Evolutionary conservation across 352 stramenopile species (phyloP), one percentile per base, ranked within the genome.

Genomic region (Phytophthora fragariaefolia): DNA sequence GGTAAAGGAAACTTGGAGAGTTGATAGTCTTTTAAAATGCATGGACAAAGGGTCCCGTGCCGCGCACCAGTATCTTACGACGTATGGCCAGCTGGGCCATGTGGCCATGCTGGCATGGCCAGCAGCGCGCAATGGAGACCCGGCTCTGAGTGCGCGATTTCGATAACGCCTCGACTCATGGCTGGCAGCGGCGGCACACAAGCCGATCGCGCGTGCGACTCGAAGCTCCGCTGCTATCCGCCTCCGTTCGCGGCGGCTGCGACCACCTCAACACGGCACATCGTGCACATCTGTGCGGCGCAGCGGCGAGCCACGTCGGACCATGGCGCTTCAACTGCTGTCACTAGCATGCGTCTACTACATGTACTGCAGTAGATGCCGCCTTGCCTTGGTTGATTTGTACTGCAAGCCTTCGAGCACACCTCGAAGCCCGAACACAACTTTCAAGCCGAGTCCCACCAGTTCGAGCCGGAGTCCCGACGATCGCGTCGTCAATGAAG

Each of bases 51-150:
- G 18, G 20, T 22, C 40, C 12, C 17, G 22, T 27, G 3, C 28
- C 12, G 20, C 55, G 28, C 38, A 27, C 55, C 26, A 48, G 56
- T 61, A 66, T 62, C 56, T 57, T 66, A 66, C 57, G 24, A 63
- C 34, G 49, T 27, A 17, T 50, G 56, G 13, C 49, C 63, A 71
- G 49, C 63, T 66, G 63, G 47, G 49, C 23, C 56, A 66, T 43
- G 42, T 71, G 63, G 63, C 47, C 6, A 32, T 7, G 20, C 9
- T 20, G 32, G 20, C 30, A 4, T 69, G 60, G 60, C 34, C 34
- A 62, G 28, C n/a, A 56, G 18, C 17, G 40, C 9, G 20, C 18
- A 42, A 32, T 7, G 36, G 52, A 52, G 48, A 36, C 49, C 40
- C 28, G 50, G 42, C 43, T 67, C 38, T 43, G 49, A n/a, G 17